Percentiles rank a stretch among this genome's conserved stretches.
These are phyloP conservation scores for Hemileccinum rubropunctum DNA, from an alignment of 768 basidiomycete genomes.

Conservation along the genomic window DNA sequence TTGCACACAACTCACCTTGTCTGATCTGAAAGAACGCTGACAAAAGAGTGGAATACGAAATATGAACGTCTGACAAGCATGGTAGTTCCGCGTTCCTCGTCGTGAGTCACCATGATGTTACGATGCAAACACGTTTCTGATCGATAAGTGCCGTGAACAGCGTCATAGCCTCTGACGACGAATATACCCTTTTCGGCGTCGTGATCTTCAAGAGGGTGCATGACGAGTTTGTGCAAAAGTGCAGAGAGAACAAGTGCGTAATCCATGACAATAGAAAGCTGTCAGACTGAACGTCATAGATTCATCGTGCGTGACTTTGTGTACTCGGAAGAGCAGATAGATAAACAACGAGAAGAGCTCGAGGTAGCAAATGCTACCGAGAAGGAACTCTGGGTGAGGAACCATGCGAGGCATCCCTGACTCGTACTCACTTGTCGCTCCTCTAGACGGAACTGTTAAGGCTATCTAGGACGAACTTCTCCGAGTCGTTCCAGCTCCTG, in stretches of 20 bases:
- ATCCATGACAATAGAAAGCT: neutral
- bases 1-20: conserved; percentile 15
- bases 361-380: conserved; percentile 80
- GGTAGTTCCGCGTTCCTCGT: conserved; percentile 92
- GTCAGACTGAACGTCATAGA: conserved; percentile 39
- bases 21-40: conserved; percentile 51
- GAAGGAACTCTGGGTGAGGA: conserved; percentile 94
- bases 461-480: conserved; percentile 92
- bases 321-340: conserved; percentile 78
- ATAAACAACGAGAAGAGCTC: conserved; percentile 79
- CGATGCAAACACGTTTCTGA: conserved; percentile 19
- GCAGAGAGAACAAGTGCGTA: conserved; percentile 88
- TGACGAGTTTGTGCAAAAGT: conserved; percentile 92
- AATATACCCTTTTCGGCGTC: conserved; percentile 81
- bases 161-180: conserved; percentile 78
- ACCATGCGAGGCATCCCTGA: neutral
- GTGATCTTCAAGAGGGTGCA: conserved; percentile 89
- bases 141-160: conserved; percentile 38
- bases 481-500: conserved; percentile 91
- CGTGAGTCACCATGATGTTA: conserved; percentile 45
- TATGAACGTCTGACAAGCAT: conserved; percentile 87
- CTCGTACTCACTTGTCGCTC: conserved; percentile 1
- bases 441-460: conserved; percentile 85
- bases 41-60: conserved; percentile 85
- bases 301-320: conserved; percentile 95